Evolutionary conservation across 371 early-diverging fungal genomes (phyloP).

Genomic region (Apophysomyces sp.): DNA sequence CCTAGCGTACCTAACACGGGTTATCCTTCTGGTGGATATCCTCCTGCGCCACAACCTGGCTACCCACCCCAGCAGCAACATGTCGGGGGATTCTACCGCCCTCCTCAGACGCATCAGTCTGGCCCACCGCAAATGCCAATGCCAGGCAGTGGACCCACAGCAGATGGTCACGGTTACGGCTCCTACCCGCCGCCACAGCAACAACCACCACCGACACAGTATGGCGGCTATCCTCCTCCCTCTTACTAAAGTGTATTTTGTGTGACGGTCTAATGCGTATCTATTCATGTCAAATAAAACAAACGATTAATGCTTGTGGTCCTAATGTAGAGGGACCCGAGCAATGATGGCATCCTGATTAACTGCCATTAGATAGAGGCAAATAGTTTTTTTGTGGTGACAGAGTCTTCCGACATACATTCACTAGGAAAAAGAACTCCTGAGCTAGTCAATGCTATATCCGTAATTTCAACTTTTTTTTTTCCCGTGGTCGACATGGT

Average conservation of each 20-base stretch:
- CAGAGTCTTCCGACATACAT: no score
- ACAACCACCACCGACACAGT: background rate
- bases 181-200: background rate
- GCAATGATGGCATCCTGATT: no score
- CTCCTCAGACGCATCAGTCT: background rate
- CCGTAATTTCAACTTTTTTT: no score
- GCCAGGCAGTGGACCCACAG: background rate
- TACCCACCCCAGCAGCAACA: background rate
- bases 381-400: no score
- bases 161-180: background rate
- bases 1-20: background rate
- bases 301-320: no score
- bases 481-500: no score
- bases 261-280: no score
- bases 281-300: no score
- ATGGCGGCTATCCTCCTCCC: background rate
- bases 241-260: background rate
- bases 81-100: constrained; percentile 9
- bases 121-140: constrained; percentile 1
- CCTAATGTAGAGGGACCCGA: no score
- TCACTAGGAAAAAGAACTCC: no score
- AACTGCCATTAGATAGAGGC: no score
- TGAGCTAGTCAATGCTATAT: no score
- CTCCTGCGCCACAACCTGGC: background rate
- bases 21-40: background rate